A percentile compares a stretch with the other conserved stretches of the same genome.
Evolutionary conservation across 106 monocot genomes (phyloP).

Genomic region (Narthecium ossifragum): DNA sequence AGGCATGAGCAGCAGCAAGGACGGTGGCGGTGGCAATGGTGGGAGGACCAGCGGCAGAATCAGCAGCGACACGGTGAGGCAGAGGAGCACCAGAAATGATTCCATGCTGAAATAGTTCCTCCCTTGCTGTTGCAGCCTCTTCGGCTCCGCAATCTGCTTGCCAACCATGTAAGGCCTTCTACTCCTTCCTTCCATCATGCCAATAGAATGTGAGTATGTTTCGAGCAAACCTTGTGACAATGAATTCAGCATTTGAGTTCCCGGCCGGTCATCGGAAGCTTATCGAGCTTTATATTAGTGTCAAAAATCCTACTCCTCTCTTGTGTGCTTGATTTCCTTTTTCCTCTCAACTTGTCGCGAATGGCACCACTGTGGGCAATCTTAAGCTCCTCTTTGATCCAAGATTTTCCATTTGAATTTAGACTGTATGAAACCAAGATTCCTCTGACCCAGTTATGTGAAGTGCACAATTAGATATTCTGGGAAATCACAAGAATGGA

Average conservation of each 20-base stretch:
- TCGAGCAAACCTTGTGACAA: background rate
- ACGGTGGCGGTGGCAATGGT: conserved; percentile 48
- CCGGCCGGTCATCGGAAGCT: no score
- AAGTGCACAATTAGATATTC: no score
- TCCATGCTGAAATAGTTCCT: conserved; percentile 23
- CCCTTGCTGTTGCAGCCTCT: background rate
- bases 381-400: background rate
- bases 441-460: no score
- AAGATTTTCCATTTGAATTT: no score
- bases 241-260: background rate
- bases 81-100: conserved; percentile 33
- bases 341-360: background rate
- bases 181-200: background rate
- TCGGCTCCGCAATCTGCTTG: background rate
- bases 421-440: no score
- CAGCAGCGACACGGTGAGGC: conserved; percentile 29
- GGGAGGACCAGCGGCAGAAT: conserved; percentile 52
- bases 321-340: background rate
- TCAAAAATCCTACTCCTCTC: background rate
- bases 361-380: background rate
- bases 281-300: background rate
- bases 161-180: background rate
- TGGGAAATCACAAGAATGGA: no score
- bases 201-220: background rate
- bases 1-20: conserved; percentile 40